Evolutionary conservation across 1,284 basidiomycete species (phyloP), one percentile per base, ranked within the genome.

Genomic region (Fomitopsis palustris): DNA sequence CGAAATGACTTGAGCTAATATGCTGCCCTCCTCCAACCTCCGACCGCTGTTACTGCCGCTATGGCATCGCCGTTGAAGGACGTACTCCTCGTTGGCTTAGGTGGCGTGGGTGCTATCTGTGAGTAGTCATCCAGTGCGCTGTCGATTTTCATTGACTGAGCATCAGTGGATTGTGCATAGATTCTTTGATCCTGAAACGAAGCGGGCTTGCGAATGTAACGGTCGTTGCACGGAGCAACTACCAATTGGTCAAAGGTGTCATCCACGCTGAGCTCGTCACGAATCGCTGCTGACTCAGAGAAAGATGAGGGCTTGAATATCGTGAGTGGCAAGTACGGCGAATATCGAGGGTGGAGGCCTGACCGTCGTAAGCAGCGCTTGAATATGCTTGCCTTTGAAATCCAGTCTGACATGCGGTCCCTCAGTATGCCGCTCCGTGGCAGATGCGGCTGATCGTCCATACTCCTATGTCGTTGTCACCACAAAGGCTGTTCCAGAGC

Each of bases 401-500:
- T 0, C 1, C 2, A 25, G 23, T 47, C 45, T 47, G 45, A 47
- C 25, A 23, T 2, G 25, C 12, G 8, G 38, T 21, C 39, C 37
- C 23, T 33, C 54, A 85, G 90, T 90, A 23, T 81, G 84, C 65
- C 78, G 73, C 27, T 82, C 81, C 0, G 78, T 91, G 29, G 70
- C 73, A 1, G 81, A 85, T 16, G 87, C 89, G 1, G 75, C 83
- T 7, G 86, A 89, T 63, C 72, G 76, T 41, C 65, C 77, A 0
- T 93, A 91, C 69, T 79, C 83, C 37, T 84, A 87, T 67, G 86
- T 91, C 14, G 70, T 93, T 12, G 72, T 92, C 56, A 81, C 86
- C 1, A 90, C 88, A 2, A 93, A 93, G 69, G 84, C 85, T 4
- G 74, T 93, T 3, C 91, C 91, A 0, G 91, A 93, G 65, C 70